Conservation (phyloP, 108 stramenopile species). For the Pseudonitzschia delicatissima region DNA sequence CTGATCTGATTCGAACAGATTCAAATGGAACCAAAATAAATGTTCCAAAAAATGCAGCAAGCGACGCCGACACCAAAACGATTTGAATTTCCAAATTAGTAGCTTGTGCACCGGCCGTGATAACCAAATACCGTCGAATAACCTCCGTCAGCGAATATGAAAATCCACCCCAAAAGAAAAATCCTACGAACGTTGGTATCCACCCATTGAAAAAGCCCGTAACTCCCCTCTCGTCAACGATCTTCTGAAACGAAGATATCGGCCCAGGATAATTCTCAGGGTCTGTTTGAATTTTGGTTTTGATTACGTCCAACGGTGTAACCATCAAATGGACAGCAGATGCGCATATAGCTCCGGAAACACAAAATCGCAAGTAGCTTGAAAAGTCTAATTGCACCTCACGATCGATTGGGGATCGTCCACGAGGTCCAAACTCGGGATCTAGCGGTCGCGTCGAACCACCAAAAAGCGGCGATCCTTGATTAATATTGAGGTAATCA, state of each 20-base stretch:
- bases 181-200: constrained; percentile 83
- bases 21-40: constrained; percentile 71
- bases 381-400: constrained; percentile 57
- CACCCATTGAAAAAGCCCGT: constrained; percentile 75
- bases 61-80: constrained; percentile 33
- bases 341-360: constrained; percentile 71
- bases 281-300: constrained; percentile 79
- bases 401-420: constrained; percentile 84
- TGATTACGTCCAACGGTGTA: constrained; percentile 63
- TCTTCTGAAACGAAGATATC: constrained; percentile 51
- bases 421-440: constrained; percentile 78
- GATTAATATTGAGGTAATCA: constrained; percentile 37
- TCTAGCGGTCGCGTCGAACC: constrained; percentile 50
- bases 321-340: constrained; percentile 67
- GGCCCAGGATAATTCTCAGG: constrained; percentile 67
- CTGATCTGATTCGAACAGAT: constrained; percentile 63
- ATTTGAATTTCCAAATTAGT: constrained; percentile 46
- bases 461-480: constrained; percentile 29
- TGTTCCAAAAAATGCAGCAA: constrained; percentile 48
- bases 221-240: constrained; percentile 51
- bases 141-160: constrained; percentile 74
- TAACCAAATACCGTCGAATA: constrained; percentile 48
- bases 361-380: constrained; percentile 66
- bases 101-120: constrained; percentile 21
- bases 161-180: constrained; percentile 66